Evolutionary conservation across 2,329 filamentous ascomycete species (phyloP).

Genomic region (Beauveria bassiana): DNA sequence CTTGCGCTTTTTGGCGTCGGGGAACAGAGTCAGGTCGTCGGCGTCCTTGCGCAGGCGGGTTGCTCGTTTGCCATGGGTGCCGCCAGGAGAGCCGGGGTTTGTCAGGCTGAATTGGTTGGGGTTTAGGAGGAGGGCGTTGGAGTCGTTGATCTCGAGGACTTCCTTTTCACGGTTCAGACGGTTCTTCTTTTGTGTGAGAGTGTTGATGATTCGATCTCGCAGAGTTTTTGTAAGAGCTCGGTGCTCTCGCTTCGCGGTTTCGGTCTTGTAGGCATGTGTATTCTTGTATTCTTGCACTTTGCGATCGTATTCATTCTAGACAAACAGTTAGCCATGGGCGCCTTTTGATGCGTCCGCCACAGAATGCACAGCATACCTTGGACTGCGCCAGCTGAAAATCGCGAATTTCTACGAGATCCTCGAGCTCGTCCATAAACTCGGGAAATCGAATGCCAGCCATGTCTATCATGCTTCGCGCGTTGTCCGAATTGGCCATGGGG

Average conservation of each 20-base stretch:
- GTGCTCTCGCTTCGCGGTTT: constrained; percentile 56
- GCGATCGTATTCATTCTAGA: constrained; percentile 54
- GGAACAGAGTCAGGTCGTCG: constrained; percentile 48
- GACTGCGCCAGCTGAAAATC: constrained; percentile 77
- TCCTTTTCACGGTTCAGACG: constrained; percentile 60
- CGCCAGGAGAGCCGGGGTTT: constrained; percentile 57
- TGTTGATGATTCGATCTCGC: constrained; percentile 60
- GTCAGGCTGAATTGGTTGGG: constrained; percentile 61
- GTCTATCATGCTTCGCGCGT: constrained; percentile 51
- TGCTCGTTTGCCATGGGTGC: constrained; percentile 54
- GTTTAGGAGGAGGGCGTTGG: constrained; percentile 56
- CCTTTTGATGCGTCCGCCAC: background rate
- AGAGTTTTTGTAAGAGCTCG: constrained; percentile 51
- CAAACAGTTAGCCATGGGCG: background rate
- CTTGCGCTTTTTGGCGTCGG: constrained; percentile 56
- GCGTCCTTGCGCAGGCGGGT: constrained; percentile 53
- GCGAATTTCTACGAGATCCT: constrained; percentile 78
- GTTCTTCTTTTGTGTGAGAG: constrained; percentile 56
- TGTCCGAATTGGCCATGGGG: constrained; percentile 30
- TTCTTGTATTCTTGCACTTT: constrained; percentile 53
- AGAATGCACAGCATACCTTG: constrained; percentile 50
- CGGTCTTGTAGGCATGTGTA: constrained; percentile 52
- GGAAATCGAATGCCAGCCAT: constrained; percentile 80
- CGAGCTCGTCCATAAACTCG: constrained; percentile 78
- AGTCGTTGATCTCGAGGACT: constrained; percentile 59